phyloP scores from a whole-genome alignment of 768 basidiomycete genomes.

The Suillus sp. region DNA sequence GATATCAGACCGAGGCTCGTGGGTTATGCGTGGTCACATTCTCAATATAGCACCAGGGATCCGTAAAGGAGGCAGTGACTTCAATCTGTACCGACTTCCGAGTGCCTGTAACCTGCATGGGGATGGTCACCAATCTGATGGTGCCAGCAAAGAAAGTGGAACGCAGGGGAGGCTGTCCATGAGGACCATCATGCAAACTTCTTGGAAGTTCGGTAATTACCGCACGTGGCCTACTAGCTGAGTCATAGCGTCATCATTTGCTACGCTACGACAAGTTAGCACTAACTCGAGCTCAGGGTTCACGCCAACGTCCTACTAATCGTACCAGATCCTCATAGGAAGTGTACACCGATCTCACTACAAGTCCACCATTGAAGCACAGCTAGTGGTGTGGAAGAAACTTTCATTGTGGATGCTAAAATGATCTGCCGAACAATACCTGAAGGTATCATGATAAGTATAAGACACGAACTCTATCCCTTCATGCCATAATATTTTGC shows the following conservation, averaged over 20 bases:
- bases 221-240: background rate
- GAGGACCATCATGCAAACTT: background rate
- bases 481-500: slow-evolving; percentile 1
- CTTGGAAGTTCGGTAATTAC: background rate
- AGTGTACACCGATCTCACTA: background rate
- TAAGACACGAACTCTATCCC: background rate
- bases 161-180: background rate
- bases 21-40: background rate
- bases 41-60: background rate
- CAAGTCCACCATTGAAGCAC: background rate
- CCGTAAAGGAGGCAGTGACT: background rate
- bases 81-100: background rate
- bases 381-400: background rate
- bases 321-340: background rate
- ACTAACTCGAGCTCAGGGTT: background rate
- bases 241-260: background rate
- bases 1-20: slow-evolving; percentile 1
- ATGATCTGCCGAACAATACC: background rate
- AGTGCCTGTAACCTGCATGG: slow-evolving; percentile 2
- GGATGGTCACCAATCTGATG: background rate
- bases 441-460: too few relatives aligned
- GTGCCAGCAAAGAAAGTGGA: background rate
- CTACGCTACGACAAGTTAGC: background rate
- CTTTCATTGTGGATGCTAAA: background rate
- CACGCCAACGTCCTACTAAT: too few relatives aligned